These are phyloP conservation scores for Backusella psychrophila DNA, from an alignment of 192 early-diverging fungal species.

Conservation along the genomic window DNA sequence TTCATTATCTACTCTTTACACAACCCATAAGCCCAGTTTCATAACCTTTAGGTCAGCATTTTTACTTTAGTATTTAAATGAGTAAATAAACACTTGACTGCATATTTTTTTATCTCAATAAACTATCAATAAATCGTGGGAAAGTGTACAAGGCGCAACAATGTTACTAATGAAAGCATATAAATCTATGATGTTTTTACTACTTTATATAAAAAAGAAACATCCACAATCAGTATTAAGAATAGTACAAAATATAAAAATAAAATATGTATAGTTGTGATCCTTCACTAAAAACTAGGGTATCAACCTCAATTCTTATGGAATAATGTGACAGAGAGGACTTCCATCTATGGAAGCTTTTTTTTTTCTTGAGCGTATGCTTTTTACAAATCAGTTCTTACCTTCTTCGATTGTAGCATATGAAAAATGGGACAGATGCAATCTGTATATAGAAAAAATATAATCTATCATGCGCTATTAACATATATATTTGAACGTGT, in stretches of 20 bases:
- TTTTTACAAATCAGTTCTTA: neutral
- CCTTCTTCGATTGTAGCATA: neutral
- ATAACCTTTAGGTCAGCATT: neutral
- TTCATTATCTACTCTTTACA: neutral
- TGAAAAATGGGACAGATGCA: neutral
- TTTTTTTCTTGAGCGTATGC: no score
- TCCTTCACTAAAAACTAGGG: no score
- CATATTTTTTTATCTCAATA: neutral
- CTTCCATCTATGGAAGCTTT: no score
- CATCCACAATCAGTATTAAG: neutral
- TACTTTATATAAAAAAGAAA: neutral
- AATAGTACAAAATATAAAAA: no score
- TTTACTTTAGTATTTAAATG: neutral
- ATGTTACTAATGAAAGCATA: neutral
- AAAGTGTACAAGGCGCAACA: neutral
- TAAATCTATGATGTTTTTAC: neutral
- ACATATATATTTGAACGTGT: neutral
- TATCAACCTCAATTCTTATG: no score
- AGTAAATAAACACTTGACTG: neutral
- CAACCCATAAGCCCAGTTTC: neutral
- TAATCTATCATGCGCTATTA: neutral
- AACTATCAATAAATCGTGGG: conserved; percentile 3
- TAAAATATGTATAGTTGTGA: no score
- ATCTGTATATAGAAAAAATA: neutral
- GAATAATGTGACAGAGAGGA: no score